These are phyloP conservation scores for Geosiphon pyriformis DNA, from an alignment of 192 early-diverging fungal genomes.

Conservation along the genomic window DNA sequence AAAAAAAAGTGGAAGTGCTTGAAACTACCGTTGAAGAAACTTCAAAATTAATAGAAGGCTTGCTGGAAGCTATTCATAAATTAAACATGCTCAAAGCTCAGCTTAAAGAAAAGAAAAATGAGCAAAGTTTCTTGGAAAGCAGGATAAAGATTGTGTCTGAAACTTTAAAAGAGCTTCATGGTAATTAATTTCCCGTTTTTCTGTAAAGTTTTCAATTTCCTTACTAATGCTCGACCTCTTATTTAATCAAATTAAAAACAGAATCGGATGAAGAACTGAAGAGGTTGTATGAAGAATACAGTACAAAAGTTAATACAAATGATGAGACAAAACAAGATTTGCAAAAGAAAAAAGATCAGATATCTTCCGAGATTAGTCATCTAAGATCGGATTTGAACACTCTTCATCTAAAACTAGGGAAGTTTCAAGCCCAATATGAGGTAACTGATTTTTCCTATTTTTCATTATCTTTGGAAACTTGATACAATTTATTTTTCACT, in stretches of 20 bases:
- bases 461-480: too few relatives aligned
- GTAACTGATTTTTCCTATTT: constrained; percentile 28
- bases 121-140: constrained; percentile 20
- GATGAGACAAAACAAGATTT: constrained; percentile 32
- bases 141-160: constrained; percentile 28
- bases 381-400: constrained; percentile 31
- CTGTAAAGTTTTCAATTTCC: neutral
- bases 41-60: constrained; percentile 22
- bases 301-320: constrained; percentile 27
- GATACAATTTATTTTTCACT: neutral
- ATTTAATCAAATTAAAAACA: neutral
- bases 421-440: constrained; percentile 50
- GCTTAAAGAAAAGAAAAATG: constrained; percentile 16
- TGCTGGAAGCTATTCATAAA: constrained; percentile 19
- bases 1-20: constrained; percentile 19
- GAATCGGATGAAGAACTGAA: constrained; percentile 63
- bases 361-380: constrained; percentile 27
- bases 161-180: constrained; percentile 18
- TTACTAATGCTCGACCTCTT: neutral
- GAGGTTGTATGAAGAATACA: constrained; percentile 45
- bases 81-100: constrained; percentile 3
- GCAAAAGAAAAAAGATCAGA: constrained; percentile 17
- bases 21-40: neutral
- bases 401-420: constrained; percentile 41
- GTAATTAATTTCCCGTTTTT: too few relatives aligned